These are phyloP conservation scores for Musa itinerans DNA, from an alignment of 176 grass and related monocot species.

Conservation along the genomic window DNA sequence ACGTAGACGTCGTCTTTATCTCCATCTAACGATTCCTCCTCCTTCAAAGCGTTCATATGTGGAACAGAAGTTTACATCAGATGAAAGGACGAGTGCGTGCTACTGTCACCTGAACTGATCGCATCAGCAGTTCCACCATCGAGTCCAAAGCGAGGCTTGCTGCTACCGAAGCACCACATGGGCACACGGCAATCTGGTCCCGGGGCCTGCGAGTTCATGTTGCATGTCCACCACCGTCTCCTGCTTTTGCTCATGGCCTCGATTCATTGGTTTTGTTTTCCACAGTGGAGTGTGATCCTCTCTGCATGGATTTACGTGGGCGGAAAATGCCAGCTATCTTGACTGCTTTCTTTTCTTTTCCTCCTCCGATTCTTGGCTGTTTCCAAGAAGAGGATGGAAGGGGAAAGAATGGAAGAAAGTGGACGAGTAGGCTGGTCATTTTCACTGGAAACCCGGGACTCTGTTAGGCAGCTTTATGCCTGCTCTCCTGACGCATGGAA, in stretches of 20 bases:
- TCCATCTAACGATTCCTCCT: background rate
- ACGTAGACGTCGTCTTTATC: background rate
- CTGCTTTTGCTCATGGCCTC: too few relatives aligned
- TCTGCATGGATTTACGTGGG: background rate
- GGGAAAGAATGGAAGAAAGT: background rate
- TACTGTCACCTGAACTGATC: background rate
- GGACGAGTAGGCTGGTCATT: background rate
- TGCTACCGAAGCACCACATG: background rate
- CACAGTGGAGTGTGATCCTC: background rate
- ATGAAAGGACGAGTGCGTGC: background rate
- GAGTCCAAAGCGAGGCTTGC: background rate
- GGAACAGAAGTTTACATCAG: background rate
- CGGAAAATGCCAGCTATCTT: background rate
- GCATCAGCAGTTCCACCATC: background rate
- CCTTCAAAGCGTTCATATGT: background rate
- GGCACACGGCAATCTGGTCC: background rate
- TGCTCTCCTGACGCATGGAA: conserved; percentile 7
- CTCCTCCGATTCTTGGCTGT: background rate
- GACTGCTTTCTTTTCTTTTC: background rate
- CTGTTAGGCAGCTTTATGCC: conserved; percentile 5
- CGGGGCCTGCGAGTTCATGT: background rate
- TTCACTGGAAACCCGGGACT: conserved; percentile 16
- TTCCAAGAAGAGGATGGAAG: background rate
- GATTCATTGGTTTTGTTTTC: too few relatives aligned
- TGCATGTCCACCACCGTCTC: background rate